These are phyloP conservation scores for Aspergillus nidulans DNA, from an alignment of 495 filamentous ascomycete species.

Conservation along the genomic window DNA sequence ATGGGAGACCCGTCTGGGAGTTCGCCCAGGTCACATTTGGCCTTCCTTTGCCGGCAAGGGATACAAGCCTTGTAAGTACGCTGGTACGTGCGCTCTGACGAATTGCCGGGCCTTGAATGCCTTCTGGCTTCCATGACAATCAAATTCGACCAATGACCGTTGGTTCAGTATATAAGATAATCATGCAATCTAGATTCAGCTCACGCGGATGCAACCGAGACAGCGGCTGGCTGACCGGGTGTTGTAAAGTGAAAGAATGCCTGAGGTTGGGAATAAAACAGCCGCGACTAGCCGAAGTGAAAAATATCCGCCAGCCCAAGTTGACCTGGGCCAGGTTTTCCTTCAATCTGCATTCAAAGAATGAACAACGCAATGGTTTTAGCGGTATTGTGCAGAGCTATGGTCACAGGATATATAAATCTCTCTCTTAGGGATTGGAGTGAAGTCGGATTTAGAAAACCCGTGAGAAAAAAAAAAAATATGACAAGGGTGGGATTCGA, in stretches of 20 bases:
- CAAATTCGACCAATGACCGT: conserved; percentile 19
- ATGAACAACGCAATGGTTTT: neutral
- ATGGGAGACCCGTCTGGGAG: conserved; percentile 74
- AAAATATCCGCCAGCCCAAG: conserved; percentile 11
- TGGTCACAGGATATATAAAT: too few relatives aligned
- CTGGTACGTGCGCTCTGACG: conserved; percentile 38
- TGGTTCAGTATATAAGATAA: neutral
- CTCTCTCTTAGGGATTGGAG: too few relatives aligned
- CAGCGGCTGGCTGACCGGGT: neutral
- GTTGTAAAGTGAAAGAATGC: conserved; percentile 9
- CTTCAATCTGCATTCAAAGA: neutral
- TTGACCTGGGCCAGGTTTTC: neutral
- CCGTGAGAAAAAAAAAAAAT: neutral
- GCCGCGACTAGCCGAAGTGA: conserved; percentile 18
- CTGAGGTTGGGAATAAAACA: conserved; percentile 9
- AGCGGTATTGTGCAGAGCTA: too few relatives aligned
- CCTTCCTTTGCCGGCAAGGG: conserved; percentile 45
- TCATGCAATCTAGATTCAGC: neutral
- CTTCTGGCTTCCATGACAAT: conserved; percentile 36
- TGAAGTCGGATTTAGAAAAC: too few relatives aligned
- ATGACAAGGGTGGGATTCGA: conserved; percentile 47
- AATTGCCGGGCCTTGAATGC: conserved; percentile 23
- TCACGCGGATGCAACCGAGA: neutral
- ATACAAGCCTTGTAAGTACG: conserved; percentile 49
- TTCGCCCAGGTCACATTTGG: conserved; percentile 43